Conservation (phyloP, 768 basidiomycete species). For the Amanita brunnescens region DNA sequence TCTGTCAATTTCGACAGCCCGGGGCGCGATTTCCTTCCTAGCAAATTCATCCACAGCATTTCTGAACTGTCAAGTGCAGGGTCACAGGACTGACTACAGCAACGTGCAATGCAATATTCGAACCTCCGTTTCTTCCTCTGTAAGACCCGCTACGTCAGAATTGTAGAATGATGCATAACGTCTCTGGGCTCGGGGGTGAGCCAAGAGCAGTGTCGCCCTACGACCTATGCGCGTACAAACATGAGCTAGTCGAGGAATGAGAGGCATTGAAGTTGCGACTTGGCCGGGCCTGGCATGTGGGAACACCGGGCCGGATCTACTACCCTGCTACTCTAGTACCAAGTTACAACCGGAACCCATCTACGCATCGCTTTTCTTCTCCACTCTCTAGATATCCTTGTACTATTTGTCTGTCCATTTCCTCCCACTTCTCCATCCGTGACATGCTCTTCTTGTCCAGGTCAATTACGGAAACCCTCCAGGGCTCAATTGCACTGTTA, state of each 20-base stretch:
- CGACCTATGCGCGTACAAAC: background rate
- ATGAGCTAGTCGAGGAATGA: background rate
- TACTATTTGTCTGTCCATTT: slow-evolving; percentile 59
- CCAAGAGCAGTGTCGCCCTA: slow-evolving; percentile 8
- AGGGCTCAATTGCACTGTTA: slow-evolving; percentile 8
- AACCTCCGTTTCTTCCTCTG: slow-evolving; percentile 75
- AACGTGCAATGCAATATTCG: slow-evolving; percentile 11
- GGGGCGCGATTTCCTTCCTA: slow-evolving; percentile 74
- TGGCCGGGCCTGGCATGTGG: background rate
- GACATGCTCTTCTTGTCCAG: slow-evolving; percentile 71
- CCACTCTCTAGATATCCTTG: background rate
- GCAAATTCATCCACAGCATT: slow-evolving; percentile 75
- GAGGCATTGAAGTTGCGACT: background rate
- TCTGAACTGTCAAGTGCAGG: slow-evolving; percentile 51
- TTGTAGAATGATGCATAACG: slow-evolving; percentile 59
- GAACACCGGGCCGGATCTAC: slow-evolving; percentile 2
- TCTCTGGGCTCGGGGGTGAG: slow-evolving; percentile 6
- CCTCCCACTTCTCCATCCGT: slow-evolving; percentile 62
- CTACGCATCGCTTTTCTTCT: background rate
- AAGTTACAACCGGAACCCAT: background rate
- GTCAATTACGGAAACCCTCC: slow-evolving; percentile 67
- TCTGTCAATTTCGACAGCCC: slow-evolving; percentile 80
- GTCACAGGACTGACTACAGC: slow-evolving; percentile 5
- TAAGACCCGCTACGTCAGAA: slow-evolving; percentile 63
- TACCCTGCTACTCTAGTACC: background rate